Evolutionary conservation across 2,329 filamentous ascomycete genomes (phyloP), one percentile per base, ranked within the genome.

Genomic region (Calycina herbarum): DNA sequence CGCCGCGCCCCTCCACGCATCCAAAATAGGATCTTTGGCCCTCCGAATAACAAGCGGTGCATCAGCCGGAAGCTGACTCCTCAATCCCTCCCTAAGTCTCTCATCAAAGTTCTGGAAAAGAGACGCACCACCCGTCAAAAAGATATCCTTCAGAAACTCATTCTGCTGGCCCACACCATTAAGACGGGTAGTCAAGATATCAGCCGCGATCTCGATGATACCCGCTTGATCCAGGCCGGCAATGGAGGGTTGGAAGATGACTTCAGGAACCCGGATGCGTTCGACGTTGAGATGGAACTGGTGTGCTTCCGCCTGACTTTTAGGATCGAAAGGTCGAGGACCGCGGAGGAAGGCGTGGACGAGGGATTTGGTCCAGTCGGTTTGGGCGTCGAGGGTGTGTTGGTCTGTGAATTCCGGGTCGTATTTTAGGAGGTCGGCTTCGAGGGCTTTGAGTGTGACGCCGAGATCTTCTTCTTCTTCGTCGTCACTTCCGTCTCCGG

Each of bases 211-310:
- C 77, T 99, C 95, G 20, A 97, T 85, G 61, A 99, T 86, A 33
- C 95, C 95, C 1, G 94, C 93, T 79, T 99, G 95, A 77, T 98
- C 94, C 58, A 97, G 81, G 6, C 94, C 94, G 0, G 94, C 94
- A 74, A 98, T 96, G 17, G 90, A 89, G 0, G 94, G 94, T 75
- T 96, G 92, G 81, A 97, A 97, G 20, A 97, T 85, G 8, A 97
- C 90, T 79, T 98, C 94, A 2, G 94, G 94, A 1, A 96, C 93
- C 61, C 94, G 90, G 77, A 98, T 96, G 64, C 94, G 89, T 82
- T 98, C 94, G 63, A 99, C 93, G 77, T 99, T 99, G 69, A 99
- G 87, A 77, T 99, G 95, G 61, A 99, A 82, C 78, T 98, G 94
- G 77, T 93, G 89, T 20, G 88, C 87, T 79, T 99, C 86, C 20